Evolutionary conservation across 805 yeast species (phyloP).

Genomic region (Kazachstania taianensis): DNA sequence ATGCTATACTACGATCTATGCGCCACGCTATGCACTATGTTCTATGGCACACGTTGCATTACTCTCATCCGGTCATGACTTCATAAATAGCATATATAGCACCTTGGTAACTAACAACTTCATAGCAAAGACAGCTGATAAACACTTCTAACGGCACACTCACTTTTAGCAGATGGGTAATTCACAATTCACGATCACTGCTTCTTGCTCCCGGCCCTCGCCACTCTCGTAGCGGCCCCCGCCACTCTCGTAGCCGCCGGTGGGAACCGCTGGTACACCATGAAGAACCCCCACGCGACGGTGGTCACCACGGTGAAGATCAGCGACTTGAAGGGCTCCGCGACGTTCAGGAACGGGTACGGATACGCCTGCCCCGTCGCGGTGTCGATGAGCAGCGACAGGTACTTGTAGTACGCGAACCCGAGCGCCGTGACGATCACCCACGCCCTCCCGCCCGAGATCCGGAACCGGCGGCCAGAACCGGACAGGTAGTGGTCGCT

Average conservation of each 20-base stretch:
- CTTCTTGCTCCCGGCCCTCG: no score
- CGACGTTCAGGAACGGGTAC: slow-evolving; percentile 55
- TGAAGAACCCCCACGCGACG: slow-evolving; percentile 29
- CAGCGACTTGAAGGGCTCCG: slow-evolving; percentile 33
- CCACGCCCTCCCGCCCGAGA: slow-evolving; percentile 33
- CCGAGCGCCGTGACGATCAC: slow-evolving; percentile 33
- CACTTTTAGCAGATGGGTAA: no score
- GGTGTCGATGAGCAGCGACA: slow-evolving; percentile 39
- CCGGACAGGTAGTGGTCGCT: slow-evolving; percentile 41
- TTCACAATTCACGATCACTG: neutral
- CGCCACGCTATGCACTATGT: no score
- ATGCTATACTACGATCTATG: no score
- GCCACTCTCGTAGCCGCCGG: no score
- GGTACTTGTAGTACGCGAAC: slow-evolving; percentile 41
- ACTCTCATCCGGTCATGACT: no score
- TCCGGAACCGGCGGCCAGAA: slow-evolving; percentile 35
- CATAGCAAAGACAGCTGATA: no score
- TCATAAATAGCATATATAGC: no score
- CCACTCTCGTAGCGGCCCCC: no score
- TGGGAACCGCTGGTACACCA: slow-evolving; percentile 26
- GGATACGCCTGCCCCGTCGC: slow-evolving; percentile 46
- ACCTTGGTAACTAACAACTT: no score
- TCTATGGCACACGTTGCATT: no score
- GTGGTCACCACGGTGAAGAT: slow-evolving; percentile 40
- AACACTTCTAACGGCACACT: no score